Percentiles rank a stretch among this genome's conserved stretches.
phyloP scores from a whole-genome alignment of 1,284 basidiomycete species.

The Thecaphora frezii region DNA sequence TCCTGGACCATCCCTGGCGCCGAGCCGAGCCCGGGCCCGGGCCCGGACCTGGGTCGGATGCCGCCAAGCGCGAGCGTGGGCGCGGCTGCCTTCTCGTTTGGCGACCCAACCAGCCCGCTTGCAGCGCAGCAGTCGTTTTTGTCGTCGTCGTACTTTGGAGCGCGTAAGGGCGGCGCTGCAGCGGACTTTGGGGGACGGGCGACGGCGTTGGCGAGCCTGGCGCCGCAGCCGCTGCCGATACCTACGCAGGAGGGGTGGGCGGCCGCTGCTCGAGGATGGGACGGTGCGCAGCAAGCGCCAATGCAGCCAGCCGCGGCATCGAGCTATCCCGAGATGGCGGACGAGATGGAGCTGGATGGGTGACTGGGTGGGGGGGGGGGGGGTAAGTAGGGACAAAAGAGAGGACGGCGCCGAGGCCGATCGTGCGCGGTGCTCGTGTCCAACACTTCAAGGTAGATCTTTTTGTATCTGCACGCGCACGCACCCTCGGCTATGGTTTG shows the following conservation, averaged over 20 bases:
- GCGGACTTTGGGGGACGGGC: neutral
- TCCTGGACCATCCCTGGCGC: conserved; percentile 8
- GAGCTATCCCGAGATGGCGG: conserved; percentile 14
- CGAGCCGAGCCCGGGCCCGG: conserved; percentile 7
- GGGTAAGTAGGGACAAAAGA: too few relatives aligned
- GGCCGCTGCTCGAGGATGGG: too few relatives aligned
- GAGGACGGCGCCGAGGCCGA: too few relatives aligned
- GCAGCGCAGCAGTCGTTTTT: conserved; percentile 33
- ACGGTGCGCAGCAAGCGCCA: conserved; percentile 5
- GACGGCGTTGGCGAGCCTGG: too few relatives aligned
- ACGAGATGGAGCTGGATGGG: conserved; percentile 35
- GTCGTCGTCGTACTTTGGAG: conserved; percentile 35
- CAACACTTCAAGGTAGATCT: too few relatives aligned
- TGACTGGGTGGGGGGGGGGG: too few relatives aligned
- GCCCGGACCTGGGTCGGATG: conserved; percentile 1
- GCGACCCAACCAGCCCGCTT: conserved; percentile 11
- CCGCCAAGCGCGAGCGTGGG: neutral
- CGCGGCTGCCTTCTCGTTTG: neutral
- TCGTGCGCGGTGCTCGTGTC: too few relatives aligned
- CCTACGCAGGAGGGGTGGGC: too few relatives aligned
- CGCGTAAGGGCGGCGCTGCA: conserved; percentile 10
- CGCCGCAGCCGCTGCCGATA: neutral
- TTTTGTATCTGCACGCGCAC: too few relatives aligned
- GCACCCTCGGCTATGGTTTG: too few relatives aligned
- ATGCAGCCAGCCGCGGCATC: conserved; percentile 26